A percentile compares a stretch with the other conserved stretches of the same genome.
phyloP scores from a whole-genome alignment of 257 asterid species.

The Solanum ossicruentum region DNA sequence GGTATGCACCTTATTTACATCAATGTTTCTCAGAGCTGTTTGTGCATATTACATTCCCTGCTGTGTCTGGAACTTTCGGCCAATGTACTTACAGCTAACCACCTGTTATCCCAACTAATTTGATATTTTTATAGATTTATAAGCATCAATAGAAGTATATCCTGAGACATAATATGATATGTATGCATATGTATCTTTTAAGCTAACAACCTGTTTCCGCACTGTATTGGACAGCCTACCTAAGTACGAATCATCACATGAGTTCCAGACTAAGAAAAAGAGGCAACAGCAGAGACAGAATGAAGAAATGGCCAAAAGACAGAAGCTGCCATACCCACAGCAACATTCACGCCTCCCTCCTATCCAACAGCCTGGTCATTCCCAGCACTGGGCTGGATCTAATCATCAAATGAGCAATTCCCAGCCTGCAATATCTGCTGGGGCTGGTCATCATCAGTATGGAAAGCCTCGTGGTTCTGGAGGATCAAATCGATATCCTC shows the following conservation, averaged over 20 bases:
- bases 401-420: conserved; percentile 43
- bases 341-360: conserved; percentile 84
- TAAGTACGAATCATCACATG: conserved; percentile 83
- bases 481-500: conserved; percentile 59
- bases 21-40: not conserved
- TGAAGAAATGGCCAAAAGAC: conserved; percentile 81
- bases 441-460: conserved; percentile 54
- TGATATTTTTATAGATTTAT: not conserved
- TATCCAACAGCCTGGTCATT: conserved; percentile 59
- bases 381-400: conserved; percentile 56
- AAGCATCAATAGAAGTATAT: not conserved
- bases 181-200: not conserved
- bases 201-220: not conserved
- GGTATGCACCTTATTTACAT: conserved; percentile 33
- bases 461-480: conserved; percentile 83
- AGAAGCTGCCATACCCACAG: conserved; percentile 67
- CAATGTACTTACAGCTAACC: not conserved
- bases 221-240: conserved; percentile 49
- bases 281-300: conserved; percentile 83
- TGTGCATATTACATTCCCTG: not conserved
- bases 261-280: conserved; percentile 93
- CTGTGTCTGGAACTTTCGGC: not conserved
- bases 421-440: conserved; percentile 45
- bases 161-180: not conserved
- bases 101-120: not conserved